phyloP scores from a whole-genome alignment of 805 yeast genomes.

The Lipomyces sp. region DNA sequence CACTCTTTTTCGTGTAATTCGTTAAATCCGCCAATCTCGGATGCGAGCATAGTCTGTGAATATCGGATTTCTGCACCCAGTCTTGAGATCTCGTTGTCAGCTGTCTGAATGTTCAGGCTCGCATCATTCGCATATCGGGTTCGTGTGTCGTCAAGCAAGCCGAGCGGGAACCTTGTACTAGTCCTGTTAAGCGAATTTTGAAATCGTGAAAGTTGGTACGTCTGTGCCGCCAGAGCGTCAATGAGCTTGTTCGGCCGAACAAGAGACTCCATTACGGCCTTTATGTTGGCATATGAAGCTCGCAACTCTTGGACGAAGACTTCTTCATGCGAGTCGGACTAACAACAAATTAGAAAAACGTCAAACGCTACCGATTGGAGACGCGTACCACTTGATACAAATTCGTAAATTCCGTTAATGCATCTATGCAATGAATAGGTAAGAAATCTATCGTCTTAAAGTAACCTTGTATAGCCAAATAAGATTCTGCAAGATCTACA shows the following conservation, averaged over 20 bases:
- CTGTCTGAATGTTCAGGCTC: constrained; percentile 42
- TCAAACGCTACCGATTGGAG: constrained; percentile 6
- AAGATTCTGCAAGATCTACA: constrained; percentile 35
- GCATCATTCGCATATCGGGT: constrained; percentile 43
- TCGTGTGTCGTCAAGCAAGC: constrained; percentile 45
- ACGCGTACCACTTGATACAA: constrained; percentile 28
- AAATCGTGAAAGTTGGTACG: constrained; percentile 34
- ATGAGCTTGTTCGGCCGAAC: constrained; percentile 42
- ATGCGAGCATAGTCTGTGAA: constrained; percentile 47
- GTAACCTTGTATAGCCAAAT: constrained; percentile 16
- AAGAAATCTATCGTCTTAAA: constrained; percentile 22
- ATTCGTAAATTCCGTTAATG: constrained; percentile 24
- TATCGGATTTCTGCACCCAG: constrained; percentile 44
- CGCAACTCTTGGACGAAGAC: constrained; percentile 28
- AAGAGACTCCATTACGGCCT: constrained; percentile 41
- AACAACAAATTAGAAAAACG: constrained; percentile 1
- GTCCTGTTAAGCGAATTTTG: constrained; percentile 38
- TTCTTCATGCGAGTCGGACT: constrained; percentile 32
- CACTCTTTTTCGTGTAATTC: constrained; percentile 45
- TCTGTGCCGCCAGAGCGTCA: constrained; percentile 39
- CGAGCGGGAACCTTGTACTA: constrained; percentile 41
- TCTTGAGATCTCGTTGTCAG: constrained; percentile 42
- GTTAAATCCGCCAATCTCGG: constrained; percentile 49
- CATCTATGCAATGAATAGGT: constrained; percentile 27
- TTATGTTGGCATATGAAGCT: constrained; percentile 19